These are phyloP conservation scores for Mucor sp. DNA, from an alignment of 371 early-diverging fungal genomes.

Conservation along the genomic window DNA sequence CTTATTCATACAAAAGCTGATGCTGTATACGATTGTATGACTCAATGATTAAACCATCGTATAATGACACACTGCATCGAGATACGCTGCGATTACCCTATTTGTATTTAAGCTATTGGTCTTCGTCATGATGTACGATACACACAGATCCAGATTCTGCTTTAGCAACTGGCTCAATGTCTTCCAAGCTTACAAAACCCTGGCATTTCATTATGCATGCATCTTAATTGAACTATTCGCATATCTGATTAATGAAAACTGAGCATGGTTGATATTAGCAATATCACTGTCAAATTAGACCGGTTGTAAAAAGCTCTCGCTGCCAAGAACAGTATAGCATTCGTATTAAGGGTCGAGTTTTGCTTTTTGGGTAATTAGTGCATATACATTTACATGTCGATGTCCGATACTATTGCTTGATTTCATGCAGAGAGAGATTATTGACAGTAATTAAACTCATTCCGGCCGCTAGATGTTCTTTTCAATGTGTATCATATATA, in stretches of 20 bases:
- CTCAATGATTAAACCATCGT: too few species aligned
- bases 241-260: neutral
- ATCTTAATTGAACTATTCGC: neutral
- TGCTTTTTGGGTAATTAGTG: neutral
- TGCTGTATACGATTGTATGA: too few species aligned
- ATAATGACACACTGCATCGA: too few species aligned
- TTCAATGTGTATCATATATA: neutral
- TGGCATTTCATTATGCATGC: conserved; percentile 2
- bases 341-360: neutral
- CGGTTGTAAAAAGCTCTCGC: neutral
- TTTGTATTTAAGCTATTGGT: too few species aligned
- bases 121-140: too few species aligned
- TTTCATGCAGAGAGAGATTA: neutral
- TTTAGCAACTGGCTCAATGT: neutral
- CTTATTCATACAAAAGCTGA: too few species aligned
- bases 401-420: neutral
- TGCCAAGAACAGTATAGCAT: neutral
- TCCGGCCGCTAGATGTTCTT: neutral
- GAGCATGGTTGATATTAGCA: neutral
- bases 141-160: too few species aligned
- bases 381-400: neutral
- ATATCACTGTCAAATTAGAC: conserved; percentile 1
- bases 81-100: too few species aligned
- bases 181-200: neutral
- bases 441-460: neutral